Evolutionary conservation across 164 flowering plant genomes (phyloP).

Genomic region (Umbilicus rupestris): DNA sequence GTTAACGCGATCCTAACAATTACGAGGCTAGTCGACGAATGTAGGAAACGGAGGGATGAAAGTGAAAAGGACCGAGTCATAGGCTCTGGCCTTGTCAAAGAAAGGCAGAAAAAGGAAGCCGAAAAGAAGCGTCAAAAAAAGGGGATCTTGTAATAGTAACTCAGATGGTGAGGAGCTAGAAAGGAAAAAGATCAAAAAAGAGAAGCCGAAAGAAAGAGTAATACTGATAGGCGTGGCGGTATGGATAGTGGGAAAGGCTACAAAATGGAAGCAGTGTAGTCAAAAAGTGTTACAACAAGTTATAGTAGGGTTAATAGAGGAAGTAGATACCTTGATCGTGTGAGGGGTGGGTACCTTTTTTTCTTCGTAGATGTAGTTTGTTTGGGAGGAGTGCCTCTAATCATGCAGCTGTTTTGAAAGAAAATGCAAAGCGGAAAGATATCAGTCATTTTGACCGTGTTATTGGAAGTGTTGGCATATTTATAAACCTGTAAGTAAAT

Average conservation of each 20-base stretch:
- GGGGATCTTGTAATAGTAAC: constrained; percentile 74
- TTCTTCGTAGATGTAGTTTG: constrained; percentile 64
- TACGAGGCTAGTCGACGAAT: constrained; percentile 88
- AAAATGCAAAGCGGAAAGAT: constrained; percentile 38
- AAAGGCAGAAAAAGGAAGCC: constrained; percentile 62
- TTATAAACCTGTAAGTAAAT: constrained; percentile 48
- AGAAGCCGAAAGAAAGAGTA: constrained; percentile 48
- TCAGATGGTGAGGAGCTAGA: constrained; percentile 83
- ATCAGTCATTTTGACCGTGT: constrained; percentile 28
- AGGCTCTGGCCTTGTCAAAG: constrained; percentile 26
- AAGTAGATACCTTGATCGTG: constrained; percentile 60
- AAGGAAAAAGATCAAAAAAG: constrained; percentile 50
- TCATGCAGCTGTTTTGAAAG: constrained; percentile 38
- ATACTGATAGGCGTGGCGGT: constrained; percentile 43
- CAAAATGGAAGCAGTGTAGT: constrained; percentile 30
- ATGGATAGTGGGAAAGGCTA: constrained; percentile 31
- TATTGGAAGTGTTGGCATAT: constrained; percentile 26
- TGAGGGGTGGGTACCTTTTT: constrained; percentile 76
- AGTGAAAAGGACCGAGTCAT: constrained; percentile 44
- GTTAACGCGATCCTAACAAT: too few species aligned
- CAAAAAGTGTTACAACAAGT: constrained; percentile 27
- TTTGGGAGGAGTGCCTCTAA: constrained; percentile 48
- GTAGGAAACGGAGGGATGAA: constrained; percentile 70
- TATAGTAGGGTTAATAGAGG: constrained; percentile 46
- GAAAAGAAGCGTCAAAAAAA: constrained; percentile 73